Base-by-base conservation (phyloP, 495 filamentous ascomycete species). In the Penicillium alfredii region DNA sequence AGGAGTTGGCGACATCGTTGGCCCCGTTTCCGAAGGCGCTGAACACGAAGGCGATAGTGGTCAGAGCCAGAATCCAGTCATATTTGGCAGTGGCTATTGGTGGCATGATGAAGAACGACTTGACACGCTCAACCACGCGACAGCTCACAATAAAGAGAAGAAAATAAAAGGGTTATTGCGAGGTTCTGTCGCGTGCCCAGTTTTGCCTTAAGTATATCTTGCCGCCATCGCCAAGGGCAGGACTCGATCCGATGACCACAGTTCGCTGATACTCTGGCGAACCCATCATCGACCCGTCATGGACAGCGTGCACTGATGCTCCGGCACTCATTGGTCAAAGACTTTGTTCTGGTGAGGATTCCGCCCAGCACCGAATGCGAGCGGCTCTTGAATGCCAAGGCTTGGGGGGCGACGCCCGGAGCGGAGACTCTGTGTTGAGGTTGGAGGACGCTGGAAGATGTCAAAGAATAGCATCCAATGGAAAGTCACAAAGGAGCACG, bases 31-130 rank as follows among this genome's bases (percentile, higher is more conserved):
- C 61, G 44, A 66, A 69, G 14, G 58, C 47, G 43, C 56, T 60
- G 53, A 63, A 52, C 30, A 63, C 51, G 40, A 71, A 70, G 30
- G 60, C 56, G 28, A 73, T 64, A 28, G 57, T 53, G 35, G 58
- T 64, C 8, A 72, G 22, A 30, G 68, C 69, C 9, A 73, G 46
- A 30, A 73, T 69, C 66, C 68, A 73, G 49, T 71, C 64, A 40
- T 71, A 71, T 42, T 63, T 58, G 29, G 57, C 56, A 12, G 58
- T 61, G 23, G 40, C 35, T 14, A 26, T 23, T 13, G 51, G 45
- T 15, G 44, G 32, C 57, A 61, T 61, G 35, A 11, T 48, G 45
- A 27, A 20, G 18, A 36, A 13, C 14, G 16, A 14, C 2, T n/a
- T n/a, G n/a, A n/a, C n/a, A 9, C 12, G 27, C n/a, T 40, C 10